phyloP scores from a whole-genome alignment of 495 filamentous ascomycete species.

The Aeminium ludgeri region DNA sequence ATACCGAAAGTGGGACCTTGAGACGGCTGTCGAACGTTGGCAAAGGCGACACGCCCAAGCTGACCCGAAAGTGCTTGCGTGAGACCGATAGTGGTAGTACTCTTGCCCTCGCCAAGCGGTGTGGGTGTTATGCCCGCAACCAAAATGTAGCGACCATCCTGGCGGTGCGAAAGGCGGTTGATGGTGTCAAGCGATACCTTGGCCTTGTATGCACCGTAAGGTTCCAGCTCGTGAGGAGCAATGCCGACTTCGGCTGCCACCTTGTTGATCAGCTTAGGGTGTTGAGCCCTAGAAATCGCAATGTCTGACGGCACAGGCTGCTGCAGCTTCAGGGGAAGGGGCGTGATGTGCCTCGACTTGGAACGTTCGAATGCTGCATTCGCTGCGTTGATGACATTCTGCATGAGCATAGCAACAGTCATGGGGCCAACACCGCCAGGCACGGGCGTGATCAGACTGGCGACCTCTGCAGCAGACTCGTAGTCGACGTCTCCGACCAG shows the following conservation, averaged over 20 bases:
- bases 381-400: conserved; percentile 80
- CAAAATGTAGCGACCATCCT: conserved; percentile 76
- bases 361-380: conserved; percentile 66
- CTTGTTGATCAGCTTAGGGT: conserved; percentile 71
- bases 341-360: conserved; percentile 55
- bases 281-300: conserved; percentile 72
- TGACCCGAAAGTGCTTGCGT: conserved; percentile 89
- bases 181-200: conserved; percentile 75
- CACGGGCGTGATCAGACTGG: conserved; percentile 91
- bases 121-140: conserved; percentile 94
- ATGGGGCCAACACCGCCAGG: conserved; percentile 95
- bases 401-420: conserved; percentile 92
- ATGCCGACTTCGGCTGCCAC: conserved; percentile 81
- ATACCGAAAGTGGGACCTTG: conserved; percentile 98
- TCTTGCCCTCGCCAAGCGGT: conserved; percentile 95
- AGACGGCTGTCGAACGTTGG: conserved; percentile 91
- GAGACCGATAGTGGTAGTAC: conserved; percentile 92
- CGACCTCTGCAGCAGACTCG: conserved; percentile 67
- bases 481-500: conserved; percentile 95
- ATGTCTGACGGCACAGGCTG: conserved; percentile 84
- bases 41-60: conserved; percentile 70
- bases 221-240: conserved; percentile 68
- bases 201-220: conserved; percentile 85
- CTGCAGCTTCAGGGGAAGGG: conserved; percentile 59
- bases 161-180: conserved; percentile 68